Evolutionary conservation across 2,329 filamentous ascomycete genomes (phyloP).

Genomic region (Aureobasidium leucospermi): DNA sequence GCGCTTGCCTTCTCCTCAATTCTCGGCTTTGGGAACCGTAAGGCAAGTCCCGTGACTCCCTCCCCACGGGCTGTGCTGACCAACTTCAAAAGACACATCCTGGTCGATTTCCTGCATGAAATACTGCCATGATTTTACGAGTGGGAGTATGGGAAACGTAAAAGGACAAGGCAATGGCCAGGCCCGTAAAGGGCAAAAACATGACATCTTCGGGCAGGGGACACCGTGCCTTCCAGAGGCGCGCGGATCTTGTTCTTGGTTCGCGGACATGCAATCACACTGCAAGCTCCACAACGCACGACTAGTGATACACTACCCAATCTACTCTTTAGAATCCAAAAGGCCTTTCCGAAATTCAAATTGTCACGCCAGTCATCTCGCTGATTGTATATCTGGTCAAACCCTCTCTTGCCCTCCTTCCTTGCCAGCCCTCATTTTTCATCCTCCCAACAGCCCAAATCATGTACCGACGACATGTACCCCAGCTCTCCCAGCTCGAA

Average conservation of each 20-base stretch:
- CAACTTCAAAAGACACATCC: not conserved
- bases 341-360: not conserved
- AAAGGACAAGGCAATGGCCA: not conserved
- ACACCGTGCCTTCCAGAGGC: slow-evolving; percentile 11
- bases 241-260: slow-evolving; percentile 14
- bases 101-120: not conserved
- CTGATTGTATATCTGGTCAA: not conserved
- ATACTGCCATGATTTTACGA: not conserved
- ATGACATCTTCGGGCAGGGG: slow-evolving; percentile 11
- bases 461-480: slow-evolving; percentile 3
- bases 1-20: slow-evolving; percentile 11
- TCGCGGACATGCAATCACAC: slow-evolving; percentile 12
- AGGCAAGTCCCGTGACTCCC: not conserved
- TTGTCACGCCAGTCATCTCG: slow-evolving; percentile 1
- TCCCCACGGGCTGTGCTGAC: not conserved
- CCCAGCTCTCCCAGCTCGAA: not conserved
- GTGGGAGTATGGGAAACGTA: not conserved
- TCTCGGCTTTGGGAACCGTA: not conserved
- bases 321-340: not conserved
- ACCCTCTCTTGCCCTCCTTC: not conserved
- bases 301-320: slow-evolving; percentile 12
- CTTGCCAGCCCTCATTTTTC: not conserved
- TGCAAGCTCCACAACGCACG: slow-evolving; percentile 12
- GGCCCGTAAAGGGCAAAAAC: not conserved
- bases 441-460: not conserved